Evolutionary conservation across 768 basidiomycete species (phyloP), one percentile per base, ranked within the genome.

Genomic region (Suillus fuscotomentosus): DNA sequence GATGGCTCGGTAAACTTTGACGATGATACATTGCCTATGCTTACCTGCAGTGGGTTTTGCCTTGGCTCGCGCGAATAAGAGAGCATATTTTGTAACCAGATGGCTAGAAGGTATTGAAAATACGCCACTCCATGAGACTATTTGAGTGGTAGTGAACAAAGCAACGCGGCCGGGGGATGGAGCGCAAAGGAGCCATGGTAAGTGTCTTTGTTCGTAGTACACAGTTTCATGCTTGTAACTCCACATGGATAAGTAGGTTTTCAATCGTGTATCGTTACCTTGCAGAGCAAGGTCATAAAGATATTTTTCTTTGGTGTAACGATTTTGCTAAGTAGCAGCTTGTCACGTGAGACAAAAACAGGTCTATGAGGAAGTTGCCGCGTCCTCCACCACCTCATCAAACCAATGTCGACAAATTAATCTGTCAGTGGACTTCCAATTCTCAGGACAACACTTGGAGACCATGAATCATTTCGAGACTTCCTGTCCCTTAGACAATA

Each of bases 61-160:
- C 24, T 59, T 17, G 41, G 15, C 56, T 17, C 24, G 39, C 17
- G 39, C 22, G 56, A 41, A 41, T 59, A 1, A 5, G 56, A 20
- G 24, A 27, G 39, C 56, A 59, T 59, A 13, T 59, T 17, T 27
- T 59, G 17, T 15, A 20, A 59, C 24, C 24, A 13, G 24, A 59
- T 15, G 39, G 11, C 24, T 42, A 20, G 39, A 41, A 59, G 9
- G 15, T 41, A 5, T 41, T 11, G 15, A 42, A 36, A 13, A 27
- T 27, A 41, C 27, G 56, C 56, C 56, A 59, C 39, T 59, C 56
- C 56, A 27, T 59, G 24, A 59, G 56, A 27, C 5, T 59, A 59
- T 59, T 59, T 59, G 56, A 59, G 10, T 42, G 24, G 17, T 59
- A 27, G 15, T 59, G 39, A 11, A 59, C 56, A 59, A 59, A 59